Evolutionary conservation across 345 rosid genomes (phyloP).

Genomic region (Gossypioides kirkii): DNA sequence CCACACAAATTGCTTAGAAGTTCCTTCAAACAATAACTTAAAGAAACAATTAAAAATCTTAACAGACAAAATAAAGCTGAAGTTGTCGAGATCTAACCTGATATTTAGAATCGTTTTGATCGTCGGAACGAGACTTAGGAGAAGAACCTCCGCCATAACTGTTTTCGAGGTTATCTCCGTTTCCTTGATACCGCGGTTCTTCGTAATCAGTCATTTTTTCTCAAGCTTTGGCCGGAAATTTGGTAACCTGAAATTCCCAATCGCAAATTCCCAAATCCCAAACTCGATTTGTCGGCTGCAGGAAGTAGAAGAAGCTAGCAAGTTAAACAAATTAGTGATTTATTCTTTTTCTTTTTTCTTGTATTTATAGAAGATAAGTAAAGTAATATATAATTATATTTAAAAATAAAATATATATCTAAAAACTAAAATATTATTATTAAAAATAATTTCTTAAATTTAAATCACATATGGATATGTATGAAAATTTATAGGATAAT

Average conservation of each 20-base stretch:
- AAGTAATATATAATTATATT: no score
- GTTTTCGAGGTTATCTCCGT: constrained; percentile 7
- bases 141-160: constrained; percentile 11
- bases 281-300: background rate
- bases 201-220: constrained; percentile 14
- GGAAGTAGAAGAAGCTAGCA: background rate
- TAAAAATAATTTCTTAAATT: no score
- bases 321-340: background rate
- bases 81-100: background rate
- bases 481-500: no score
- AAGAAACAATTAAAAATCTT: background rate
- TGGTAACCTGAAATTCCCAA: background rate
- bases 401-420: no score
- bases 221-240: background rate
- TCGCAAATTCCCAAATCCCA: constrained; percentile 8
- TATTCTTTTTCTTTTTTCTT: background rate
- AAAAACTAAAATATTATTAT: no score
- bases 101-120: constrained; percentile 5
- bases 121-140: constrained; percentile 18
- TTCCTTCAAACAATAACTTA: background rate
- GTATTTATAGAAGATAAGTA: background rate
- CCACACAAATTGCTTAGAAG: background rate
- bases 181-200: constrained; percentile 4
- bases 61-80: background rate
- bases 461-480: no score